These are phyloP conservation scores for Pseudogymnoascus sp. DNA, from an alignment of 2,329 filamentous ascomycete species.

Conservation along the genomic window DNA sequence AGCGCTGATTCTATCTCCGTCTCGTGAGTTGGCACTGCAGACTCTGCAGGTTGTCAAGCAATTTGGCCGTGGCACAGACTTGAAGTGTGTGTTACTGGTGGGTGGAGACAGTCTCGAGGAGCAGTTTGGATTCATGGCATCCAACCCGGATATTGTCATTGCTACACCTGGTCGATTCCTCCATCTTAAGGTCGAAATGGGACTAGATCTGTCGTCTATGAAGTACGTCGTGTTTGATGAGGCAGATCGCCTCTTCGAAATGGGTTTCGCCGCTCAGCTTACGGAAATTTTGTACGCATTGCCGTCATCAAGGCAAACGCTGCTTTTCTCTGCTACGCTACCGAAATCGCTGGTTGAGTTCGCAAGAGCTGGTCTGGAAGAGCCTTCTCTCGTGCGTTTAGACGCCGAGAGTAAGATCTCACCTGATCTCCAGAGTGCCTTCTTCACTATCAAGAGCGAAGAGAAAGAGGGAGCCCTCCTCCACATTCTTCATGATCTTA, in stretches of 20 bases:
- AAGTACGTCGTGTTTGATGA: conserved; percentile 96
- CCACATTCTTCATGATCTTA: conserved; percentile 82
- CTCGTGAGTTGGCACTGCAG: conserved; percentile 88
- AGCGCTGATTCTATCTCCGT: conserved; percentile 83
- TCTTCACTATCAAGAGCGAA: conserved; percentile 84
- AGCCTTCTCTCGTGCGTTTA: conserved; percentile 80
- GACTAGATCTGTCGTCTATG: conserved; percentile 80
- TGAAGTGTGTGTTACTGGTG: conserved; percentile 83
- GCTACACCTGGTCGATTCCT: conserved; percentile 94
- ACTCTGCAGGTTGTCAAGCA: conserved; percentile 96
- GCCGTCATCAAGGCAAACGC: conserved; percentile 75
- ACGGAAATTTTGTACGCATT: conserved; percentile 88
- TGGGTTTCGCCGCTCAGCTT: conserved; percentile 93
- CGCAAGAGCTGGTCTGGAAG: conserved; percentile 83
- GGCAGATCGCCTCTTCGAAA: conserved; percentile 93
- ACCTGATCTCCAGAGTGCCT: conserved; percentile 88
- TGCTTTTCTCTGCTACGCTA: conserved; percentile 91
- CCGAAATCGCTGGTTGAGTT: conserved; percentile 95
- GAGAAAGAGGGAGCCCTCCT: conserved; percentile 92
- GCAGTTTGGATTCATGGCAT: conserved; percentile 86
- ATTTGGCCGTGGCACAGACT: conserved; percentile 78
- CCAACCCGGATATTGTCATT: conserved; percentile 95
- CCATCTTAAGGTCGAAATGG: conserved; percentile 96
- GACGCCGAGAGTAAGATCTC: conserved; percentile 96
- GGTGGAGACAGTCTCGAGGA: conserved; percentile 95